phyloP scores from a whole-genome alignment of 768 basidiomycete species.

The Myochromella boudieri region DNA sequence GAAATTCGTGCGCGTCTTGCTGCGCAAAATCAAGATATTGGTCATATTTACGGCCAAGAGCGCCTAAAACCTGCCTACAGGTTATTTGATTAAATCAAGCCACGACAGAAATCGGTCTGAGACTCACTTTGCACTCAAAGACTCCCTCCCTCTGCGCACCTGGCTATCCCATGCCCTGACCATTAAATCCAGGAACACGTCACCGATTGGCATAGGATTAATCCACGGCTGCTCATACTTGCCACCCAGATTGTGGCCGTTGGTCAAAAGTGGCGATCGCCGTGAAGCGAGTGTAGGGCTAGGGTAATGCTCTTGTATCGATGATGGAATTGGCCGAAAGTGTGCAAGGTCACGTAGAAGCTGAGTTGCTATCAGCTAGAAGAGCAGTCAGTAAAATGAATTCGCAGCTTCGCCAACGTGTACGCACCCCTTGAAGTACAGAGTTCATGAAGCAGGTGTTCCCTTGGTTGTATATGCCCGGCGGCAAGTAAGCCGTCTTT shows the following conservation, averaged over 20 bases:
- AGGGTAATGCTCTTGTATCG: slow-evolving; percentile 38
- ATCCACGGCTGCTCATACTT: slow-evolving; percentile 52
- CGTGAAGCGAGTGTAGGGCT: slow-evolving; percentile 40
- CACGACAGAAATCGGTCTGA: background rate
- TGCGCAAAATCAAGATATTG: slow-evolving; percentile 95
- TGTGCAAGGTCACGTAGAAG: slow-evolving; percentile 57
- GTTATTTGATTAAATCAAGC: background rate
- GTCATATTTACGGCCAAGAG: slow-evolving; percentile 83
- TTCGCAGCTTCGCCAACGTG: slow-evolving; percentile 13
- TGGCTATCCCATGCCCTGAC: slow-evolving; percentile 66
- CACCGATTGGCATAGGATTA: slow-evolving; percentile 67
- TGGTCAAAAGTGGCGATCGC: slow-evolving; percentile 68
- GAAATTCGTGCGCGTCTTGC: slow-evolving; percentile 94
- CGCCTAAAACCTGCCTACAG: slow-evolving; percentile 57
- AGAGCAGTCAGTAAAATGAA: slow-evolving; percentile 4
- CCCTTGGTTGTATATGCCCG: slow-evolving; percentile 77
- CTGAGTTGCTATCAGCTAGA: slow-evolving; percentile 66
- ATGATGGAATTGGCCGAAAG: slow-evolving; percentile 48
- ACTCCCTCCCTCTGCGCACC: slow-evolving; percentile 46
- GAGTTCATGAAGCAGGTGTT: slow-evolving; percentile 98
- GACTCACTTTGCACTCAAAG: slow-evolving; percentile 68
- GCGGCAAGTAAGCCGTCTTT: slow-evolving; percentile 59
- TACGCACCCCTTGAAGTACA: slow-evolving; percentile 81
- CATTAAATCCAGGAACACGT: slow-evolving; percentile 63
- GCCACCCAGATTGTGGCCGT: slow-evolving; percentile 59